These are phyloP conservation scores for Ambispora gerdemannii DNA, from an alignment of 192 early-diverging fungal species.

Conservation along the genomic window DNA sequence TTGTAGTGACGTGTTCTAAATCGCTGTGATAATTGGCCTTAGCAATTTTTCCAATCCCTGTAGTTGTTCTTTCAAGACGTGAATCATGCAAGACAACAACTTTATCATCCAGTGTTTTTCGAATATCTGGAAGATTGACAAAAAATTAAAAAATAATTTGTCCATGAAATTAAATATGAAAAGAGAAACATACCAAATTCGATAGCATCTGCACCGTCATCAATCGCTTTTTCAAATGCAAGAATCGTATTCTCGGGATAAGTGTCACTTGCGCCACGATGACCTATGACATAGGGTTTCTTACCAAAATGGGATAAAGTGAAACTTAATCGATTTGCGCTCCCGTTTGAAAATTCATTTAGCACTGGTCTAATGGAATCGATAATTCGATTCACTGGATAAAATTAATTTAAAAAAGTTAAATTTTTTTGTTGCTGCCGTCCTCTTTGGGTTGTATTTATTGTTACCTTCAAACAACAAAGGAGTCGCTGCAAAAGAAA, in stretches of 20 bases:
- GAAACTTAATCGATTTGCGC: neutral
- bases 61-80: slow-evolving; percentile 48
- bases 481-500: too few relatives aligned
- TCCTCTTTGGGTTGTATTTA: too few relatives aligned
- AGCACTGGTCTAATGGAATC: too few relatives aligned
- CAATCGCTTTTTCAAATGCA: slow-evolving; percentile 49
- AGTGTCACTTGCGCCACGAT: slow-evolving; percentile 48
- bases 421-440: too few relatives aligned
- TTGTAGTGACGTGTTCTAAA: slow-evolving; percentile 49
- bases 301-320: neutral
- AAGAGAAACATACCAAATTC: slow-evolving; percentile 39
- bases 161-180: neutral
- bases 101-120: slow-evolving; percentile 49
- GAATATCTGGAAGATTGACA: slow-evolving; percentile 41
- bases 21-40: slow-evolving; percentile 45
- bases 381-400: too few relatives aligned
- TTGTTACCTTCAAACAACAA: too few relatives aligned
- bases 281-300: slow-evolving; percentile 19
- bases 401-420: too few relatives aligned
- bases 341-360: too few relatives aligned
- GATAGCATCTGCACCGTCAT: slow-evolving; percentile 48
- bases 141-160: neutral
- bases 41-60: slow-evolving; percentile 44
- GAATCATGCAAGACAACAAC: slow-evolving; percentile 57
- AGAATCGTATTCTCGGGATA: slow-evolving; percentile 58